Percentiles rank a stretch among this genome's conserved stretches.
These are phyloP conservation scores for Hymenoscyphus fraxineus DNA, from an alignment of 2,329 filamentous ascomycete species.

Conservation along the genomic window DNA sequence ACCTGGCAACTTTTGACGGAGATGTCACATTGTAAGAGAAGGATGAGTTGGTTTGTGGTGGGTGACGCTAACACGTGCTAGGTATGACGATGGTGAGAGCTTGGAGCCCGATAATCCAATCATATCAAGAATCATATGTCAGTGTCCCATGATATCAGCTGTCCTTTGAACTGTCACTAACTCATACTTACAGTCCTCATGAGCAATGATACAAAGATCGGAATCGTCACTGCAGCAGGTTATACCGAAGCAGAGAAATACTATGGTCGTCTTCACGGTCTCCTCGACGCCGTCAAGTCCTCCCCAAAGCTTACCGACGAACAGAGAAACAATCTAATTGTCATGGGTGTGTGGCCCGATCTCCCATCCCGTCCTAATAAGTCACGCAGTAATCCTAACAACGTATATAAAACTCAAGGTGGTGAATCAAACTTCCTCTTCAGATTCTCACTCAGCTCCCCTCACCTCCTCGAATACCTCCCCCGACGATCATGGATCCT, in stretches of 20 bases:
- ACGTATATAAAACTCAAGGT: constrained; percentile 37
- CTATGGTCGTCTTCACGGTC: constrained; percentile 79
- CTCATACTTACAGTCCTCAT: constrained; percentile 62
- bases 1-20: constrained; percentile 93
- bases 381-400: constrained; percentile 9
- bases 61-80: constrained; percentile 9
- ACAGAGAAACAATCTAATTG: constrained; percentile 75
- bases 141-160: constrained; percentile 14
- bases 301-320: constrained; percentile 56
- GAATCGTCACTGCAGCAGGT: constrained; percentile 93
- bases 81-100: constrained; percentile 76
- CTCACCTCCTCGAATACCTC: constrained; percentile 66
- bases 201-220: constrained; percentile 73
- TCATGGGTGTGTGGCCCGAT: constrained; percentile 58
- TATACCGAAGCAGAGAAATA: constrained; percentile 87
- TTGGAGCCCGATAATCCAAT: constrained; percentile 73
- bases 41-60: neutral
- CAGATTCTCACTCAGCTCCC: constrained; percentile 62
- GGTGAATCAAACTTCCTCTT: constrained; percentile 97
- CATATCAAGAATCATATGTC: constrained; percentile 59
- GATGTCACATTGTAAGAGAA: constrained; percentile 76
- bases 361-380: neutral
- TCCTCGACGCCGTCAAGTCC: constrained; percentile 71
- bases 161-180: constrained; percentile 11
- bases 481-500: constrained; percentile 67